Evolutionary conservation across 768 basidiomycete genomes (phyloP), one percentile per base, ranked within the genome.

Genomic region (Gelatoporia subvermispora): DNA sequence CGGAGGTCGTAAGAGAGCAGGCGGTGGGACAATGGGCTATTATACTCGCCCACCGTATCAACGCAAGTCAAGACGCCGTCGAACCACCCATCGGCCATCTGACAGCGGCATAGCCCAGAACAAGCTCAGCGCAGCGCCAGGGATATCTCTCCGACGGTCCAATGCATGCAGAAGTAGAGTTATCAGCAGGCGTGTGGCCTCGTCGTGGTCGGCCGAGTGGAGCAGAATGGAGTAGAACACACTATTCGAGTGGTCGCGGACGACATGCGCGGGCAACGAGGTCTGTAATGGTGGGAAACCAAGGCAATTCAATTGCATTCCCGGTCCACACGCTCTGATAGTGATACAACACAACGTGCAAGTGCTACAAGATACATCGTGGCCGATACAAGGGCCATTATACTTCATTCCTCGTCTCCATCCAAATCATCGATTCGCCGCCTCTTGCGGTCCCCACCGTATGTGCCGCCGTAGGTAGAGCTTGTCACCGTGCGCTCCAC

Each of bases 401-500:
- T 13, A 31, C 13, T 31, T 13, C 37, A 47, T 34, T 58, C 45
- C 25, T 51, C 49, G 8, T 59, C 46, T 31, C 48, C 20, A 38
- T 38, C 35, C 47, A 53, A 20, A 31, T 57, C 41, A 17, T 43
- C 59, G 17, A 16, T 4, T 50, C 53, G 47, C 13, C 53, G 60
- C 37, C 48, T 40, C 8, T 44, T 48, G 2, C 53, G 37, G 4
- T 55, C 56, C 9, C 51, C 52, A 1, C 49, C 56, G 13, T 36
- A 43, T 2, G 16, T 45, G 24, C 45, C 52, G 1, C 41, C 45
- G 28, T 52, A 42, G 3, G 51, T 42, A 0, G 48, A 43, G 3
- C 43, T 47, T 5, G 48, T 53, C 15, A 62, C 45, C 1, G 51
- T 56, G 16, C 60, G 76, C 2, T 71, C 70, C 43, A 88, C 78